Evolutionary conservation across 805 yeast species (phyloP), one percentile per base, ranked within the genome.

Genomic region (Priceomyces carsonii): DNA sequence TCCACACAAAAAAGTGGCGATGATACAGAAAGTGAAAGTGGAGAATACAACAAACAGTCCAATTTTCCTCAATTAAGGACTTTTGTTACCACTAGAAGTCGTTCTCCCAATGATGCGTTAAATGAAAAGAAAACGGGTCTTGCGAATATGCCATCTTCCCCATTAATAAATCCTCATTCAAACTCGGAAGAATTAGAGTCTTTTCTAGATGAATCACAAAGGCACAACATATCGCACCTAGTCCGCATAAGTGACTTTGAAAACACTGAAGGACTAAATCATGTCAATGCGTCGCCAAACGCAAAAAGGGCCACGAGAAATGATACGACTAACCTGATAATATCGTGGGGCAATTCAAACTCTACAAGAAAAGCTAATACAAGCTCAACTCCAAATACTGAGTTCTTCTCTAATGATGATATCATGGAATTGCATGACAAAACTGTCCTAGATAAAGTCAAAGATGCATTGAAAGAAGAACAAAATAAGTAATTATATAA

Each of bases 131-230:
- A 51, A 21, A 51, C 56, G 2, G 38, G 45, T 3, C 61, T 53
- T 8, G 48, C 47, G 12, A 63, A 62, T 40, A 64, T 64, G 69
- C 69, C 71, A 1, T 64, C 71, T 5, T 66, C 71, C 10, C 72
- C 71, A 16, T 53, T 63, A 15, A 48, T 61, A 18, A 46, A 55
- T 12, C 25, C 48, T 18, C 37, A 32, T 19, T 47, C 29, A 32
- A 33, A 36, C 24, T 25, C 43, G 8, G 48, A 38, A 29, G 38
- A 42, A 16, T 21, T 47, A 33, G 44, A 45, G 18, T 31, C 44
- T 1, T 48, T 51, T 29, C 41, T 52, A 33, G 38, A 29, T 31
- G 36, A 43, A 18, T 22, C 16, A 9, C 12, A 9, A 12, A 26
- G 25, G 9, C 20, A 29, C 19, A n/a, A 24, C 9, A 10, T 35